These are phyloP conservation scores for Nakazawaea populi DNA, from an alignment of 805 yeast genomes.

Conservation along the genomic window DNA sequence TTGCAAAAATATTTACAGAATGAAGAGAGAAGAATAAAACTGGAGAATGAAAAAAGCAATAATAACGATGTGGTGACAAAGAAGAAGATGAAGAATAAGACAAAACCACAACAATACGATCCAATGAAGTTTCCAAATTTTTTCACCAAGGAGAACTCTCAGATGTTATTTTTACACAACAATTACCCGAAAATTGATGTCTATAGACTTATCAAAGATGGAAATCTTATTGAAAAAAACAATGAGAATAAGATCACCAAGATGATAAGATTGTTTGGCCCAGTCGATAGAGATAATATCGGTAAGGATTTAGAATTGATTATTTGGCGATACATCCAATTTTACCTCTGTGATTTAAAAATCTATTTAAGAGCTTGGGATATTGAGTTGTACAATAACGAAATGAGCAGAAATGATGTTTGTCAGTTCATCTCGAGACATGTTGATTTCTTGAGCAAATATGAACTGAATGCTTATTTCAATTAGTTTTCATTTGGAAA, in stretches of 20 bases:
- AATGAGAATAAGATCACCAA: slow-evolving; percentile 21
- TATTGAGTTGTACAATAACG: slow-evolving; percentile 12
- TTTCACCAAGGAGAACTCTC: slow-evolving; percentile 22
- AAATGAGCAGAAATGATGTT: slow-evolving; percentile 30
- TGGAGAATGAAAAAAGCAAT: too few species aligned
- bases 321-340: slow-evolving; percentile 27
- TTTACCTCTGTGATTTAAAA: slow-evolving; percentile 25
- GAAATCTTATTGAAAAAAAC: slow-evolving; percentile 18
- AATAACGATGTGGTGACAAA: slow-evolving; percentile 10
- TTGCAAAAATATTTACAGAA: slow-evolving; percentile 16
- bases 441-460: slow-evolving; percentile 32
- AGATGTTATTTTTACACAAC: slow-evolving; percentile 36
- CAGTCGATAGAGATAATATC: slow-evolving; percentile 22
- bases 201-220: slow-evolving; percentile 33
- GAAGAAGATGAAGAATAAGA: not conserved
- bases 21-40: not conserved
- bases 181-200: slow-evolving; percentile 54
- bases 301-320: slow-evolving; percentile 28
- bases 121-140: slow-evolving; percentile 20
- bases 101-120: not conserved
- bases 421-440: slow-evolving; percentile 48
- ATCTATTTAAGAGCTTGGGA: slow-evolving; percentile 16
- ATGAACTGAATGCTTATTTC: slow-evolving; percentile 8
- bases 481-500: too few species aligned
- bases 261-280: slow-evolving; percentile 15